These are phyloP conservation scores for Beauveria australis DNA, from an alignment of 2,329 filamentous ascomycete species.

Conservation along the genomic window DNA sequence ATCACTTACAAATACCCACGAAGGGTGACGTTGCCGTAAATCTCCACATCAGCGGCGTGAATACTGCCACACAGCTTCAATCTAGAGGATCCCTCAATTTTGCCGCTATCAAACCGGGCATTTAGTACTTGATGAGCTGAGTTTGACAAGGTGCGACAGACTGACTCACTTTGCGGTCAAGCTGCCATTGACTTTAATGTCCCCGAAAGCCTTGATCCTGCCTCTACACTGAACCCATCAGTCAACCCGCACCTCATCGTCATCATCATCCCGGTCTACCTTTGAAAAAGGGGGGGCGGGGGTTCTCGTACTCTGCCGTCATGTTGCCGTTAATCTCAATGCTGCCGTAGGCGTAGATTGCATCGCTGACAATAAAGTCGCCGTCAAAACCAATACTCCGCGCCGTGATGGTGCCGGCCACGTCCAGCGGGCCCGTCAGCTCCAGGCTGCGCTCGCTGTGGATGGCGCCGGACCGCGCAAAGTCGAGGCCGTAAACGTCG, in stretches of 20 bases:
- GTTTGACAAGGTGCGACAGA: not conserved
- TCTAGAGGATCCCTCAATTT: constrained; percentile 39
- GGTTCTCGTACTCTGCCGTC: constrained; percentile 29
- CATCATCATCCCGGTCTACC: not conserved
- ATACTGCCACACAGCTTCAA: constrained; percentile 35
- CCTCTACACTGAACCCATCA: constrained; percentile 22
- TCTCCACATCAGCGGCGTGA: constrained; percentile 35
- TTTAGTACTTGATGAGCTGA: not conserved
- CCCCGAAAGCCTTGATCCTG: constrained; percentile 38
- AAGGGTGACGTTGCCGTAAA: constrained; percentile 39
- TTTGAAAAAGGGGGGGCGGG: not conserved
- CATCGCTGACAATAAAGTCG: constrained; percentile 35
- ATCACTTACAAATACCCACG: constrained; percentile 34
- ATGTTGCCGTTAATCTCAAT: constrained; percentile 34
- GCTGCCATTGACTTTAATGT: constrained; percentile 33
- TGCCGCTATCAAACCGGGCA: constrained; percentile 25
- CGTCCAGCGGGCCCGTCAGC: constrained; percentile 37
- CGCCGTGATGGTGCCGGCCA: constrained; percentile 38
- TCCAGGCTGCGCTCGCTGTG: constrained; percentile 33
- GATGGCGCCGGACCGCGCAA: constrained; percentile 30
- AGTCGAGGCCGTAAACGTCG: constrained; percentile 16
- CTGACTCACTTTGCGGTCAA: constrained; percentile 28
- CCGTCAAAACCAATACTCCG: constrained; percentile 36
- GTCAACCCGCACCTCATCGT: not conserved
- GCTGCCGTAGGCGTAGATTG: constrained; percentile 38